Evolutionary conservation across 2,329 filamentous ascomycete species (phyloP), one percentile per base, ranked within the genome.

Genomic region (Arthrobotrys sinensis): DNA sequence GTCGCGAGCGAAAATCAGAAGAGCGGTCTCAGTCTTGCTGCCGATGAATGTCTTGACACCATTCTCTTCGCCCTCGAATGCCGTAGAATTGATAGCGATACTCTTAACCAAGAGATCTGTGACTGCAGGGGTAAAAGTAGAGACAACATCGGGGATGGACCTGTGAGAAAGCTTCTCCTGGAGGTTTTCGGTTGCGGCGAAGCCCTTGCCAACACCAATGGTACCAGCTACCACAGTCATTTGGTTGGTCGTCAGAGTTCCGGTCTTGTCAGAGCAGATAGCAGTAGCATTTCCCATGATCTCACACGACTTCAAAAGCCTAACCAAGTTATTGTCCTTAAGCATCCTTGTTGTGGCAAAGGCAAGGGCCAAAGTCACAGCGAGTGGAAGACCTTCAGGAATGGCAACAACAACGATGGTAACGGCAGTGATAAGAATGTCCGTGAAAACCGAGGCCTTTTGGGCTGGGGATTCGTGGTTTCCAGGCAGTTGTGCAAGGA

Each of bases 331-430:
- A 85, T 92, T 92, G 83, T 93, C 91, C 81, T 89, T 91, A 75
- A 93, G 85, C 92, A 93, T 93, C 69, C 90, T 89, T 10, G 90
- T 92, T 0, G 91, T 93, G 3, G 92, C 92, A 83, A 93, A 93
- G 8, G 91, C 92, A 52, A 94, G 85, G 14, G 92, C 91, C 28
- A 94, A 86, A 0, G 92, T 94, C n/a, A 93, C 92, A 19, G 92
- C 92, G 53, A 94, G 86, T 3, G 92, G 92, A 36, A 94, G 87
- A 57, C 92, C 92, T 86, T 94, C 92, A 3, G 92, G 92, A 53
- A 94, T 91, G 38, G 92, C 92, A 64, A 94, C 91, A 48, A 94
- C 92, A 79, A 94, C 92, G 79, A 94, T 92, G 1, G 91, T 93
- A 43, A 93, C 90, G 21, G 93, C 91, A 52, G 92, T 90, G 80